phyloP scores from a whole-genome alignment of 2,329 filamentous ascomycete species.

The Akanthomyces uredinophilus region DNA sequence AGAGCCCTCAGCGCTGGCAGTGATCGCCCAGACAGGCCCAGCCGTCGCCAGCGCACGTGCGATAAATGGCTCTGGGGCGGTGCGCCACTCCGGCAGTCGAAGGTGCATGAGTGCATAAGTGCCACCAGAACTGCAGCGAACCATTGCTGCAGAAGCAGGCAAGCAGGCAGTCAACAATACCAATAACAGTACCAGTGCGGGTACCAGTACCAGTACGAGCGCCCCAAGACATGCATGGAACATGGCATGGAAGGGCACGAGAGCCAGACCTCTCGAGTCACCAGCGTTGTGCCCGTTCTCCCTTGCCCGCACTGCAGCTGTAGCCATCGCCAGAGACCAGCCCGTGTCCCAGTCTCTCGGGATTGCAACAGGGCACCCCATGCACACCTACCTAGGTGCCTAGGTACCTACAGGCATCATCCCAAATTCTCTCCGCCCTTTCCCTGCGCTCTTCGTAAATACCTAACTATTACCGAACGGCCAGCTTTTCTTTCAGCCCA shows the following conservation, averaged over 20 bases:
- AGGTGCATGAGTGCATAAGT: too few relatives aligned
- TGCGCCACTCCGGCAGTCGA: neutral
- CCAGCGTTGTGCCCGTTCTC: too few relatives aligned
- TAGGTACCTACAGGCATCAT: too few relatives aligned
- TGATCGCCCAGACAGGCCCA: neutral
- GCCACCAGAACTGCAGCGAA: neutral
- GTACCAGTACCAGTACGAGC: neutral
- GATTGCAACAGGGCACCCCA: neutral
- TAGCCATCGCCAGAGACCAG: too few relatives aligned
- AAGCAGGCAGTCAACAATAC: too few relatives aligned
- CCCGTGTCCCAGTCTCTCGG: too few relatives aligned
- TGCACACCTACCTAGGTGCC: too few relatives aligned
- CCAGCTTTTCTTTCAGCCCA: neutral
- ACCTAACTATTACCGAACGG: too few relatives aligned
- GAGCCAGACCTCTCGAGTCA: neutral
- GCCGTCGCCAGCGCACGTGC: neutral
- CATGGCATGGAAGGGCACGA: neutral
- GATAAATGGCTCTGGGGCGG: neutral
- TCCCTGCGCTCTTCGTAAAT: neutral
- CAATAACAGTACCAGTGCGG: too few relatives aligned
- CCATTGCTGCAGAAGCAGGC: neutral
- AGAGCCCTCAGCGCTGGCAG: neutral
- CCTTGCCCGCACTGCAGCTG: too few relatives aligned
- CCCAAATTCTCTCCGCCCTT: neutral
- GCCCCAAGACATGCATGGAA: neutral